These are phyloP conservation scores for Blastobotrys americana DNA, from an alignment of 805 yeast species.

Conservation along the genomic window DNA sequence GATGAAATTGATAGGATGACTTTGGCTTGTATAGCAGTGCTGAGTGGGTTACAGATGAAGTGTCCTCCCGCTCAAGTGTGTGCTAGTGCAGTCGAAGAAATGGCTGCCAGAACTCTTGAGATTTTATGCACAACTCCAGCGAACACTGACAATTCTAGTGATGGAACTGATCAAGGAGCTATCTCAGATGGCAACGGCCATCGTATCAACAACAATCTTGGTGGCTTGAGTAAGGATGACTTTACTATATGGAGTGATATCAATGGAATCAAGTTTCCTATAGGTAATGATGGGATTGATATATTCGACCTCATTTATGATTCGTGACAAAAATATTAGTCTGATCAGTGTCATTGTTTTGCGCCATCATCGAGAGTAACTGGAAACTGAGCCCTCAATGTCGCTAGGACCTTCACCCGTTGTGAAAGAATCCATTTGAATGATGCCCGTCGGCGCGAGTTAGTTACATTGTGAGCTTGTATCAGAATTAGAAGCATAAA, in stretches of 20 bases:
- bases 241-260: too few relatives aligned
- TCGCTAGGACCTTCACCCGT: background rate
- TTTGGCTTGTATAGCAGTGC: background rate
- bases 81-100: background rate
- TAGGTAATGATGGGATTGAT: too few relatives aligned
- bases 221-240: too few relatives aligned
- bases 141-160: too few relatives aligned
- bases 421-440: background rate
- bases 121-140: too few relatives aligned
- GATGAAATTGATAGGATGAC: background rate
- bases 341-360: too few relatives aligned
- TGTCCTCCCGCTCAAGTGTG: background rate
- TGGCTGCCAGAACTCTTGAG: background rate
- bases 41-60: background rate
- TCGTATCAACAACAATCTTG: too few relatives aligned
- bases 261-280: too few relatives aligned
- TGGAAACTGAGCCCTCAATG: background rate
- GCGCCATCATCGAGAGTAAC: too few relatives aligned
- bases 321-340: too few relatives aligned
- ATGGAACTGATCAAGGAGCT: too few relatives aligned
- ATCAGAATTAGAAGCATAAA: constrained; percentile 10
- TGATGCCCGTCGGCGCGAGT: background rate
- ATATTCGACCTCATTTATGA: background rate
- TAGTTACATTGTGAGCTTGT: constrained; percentile 10
- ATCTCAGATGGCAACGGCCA: too few relatives aligned